Evolutionary conservation across 306 rosid species (phyloP).

Genomic region (Cicer pinnatifidum): DNA sequence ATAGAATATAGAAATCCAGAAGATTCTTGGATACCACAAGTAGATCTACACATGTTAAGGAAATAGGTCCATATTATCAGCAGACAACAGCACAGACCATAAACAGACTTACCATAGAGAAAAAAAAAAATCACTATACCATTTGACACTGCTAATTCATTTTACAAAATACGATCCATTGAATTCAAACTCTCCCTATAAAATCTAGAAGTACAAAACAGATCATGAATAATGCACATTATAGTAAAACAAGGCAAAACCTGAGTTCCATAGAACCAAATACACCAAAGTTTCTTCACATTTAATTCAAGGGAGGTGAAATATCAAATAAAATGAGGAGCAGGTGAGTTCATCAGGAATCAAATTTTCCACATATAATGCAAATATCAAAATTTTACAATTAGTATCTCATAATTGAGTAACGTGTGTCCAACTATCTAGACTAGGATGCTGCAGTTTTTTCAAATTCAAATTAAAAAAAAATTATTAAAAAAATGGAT

Average conservation of each 20-base stretch:
- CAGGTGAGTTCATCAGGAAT: slow-evolving; percentile 10
- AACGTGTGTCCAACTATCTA: slow-evolving; percentile 36
- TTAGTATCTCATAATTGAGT: slow-evolving; percentile 18
- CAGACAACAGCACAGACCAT: background rate
- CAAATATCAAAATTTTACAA: slow-evolving; percentile 13
- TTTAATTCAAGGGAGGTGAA: background rate
- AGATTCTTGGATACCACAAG: background rate
- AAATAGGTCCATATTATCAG: background rate
- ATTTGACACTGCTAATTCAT: background rate
- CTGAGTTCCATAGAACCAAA: slow-evolving; percentile 12
- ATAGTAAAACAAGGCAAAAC: slow-evolving; percentile 27
- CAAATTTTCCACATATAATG: slow-evolving; percentile 26
- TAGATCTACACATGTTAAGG: slow-evolving; percentile 44
- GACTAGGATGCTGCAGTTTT: slow-evolving; percentile 27
- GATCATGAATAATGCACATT: slow-evolving; percentile 25
- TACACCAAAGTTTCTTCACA: slow-evolving; percentile 3
- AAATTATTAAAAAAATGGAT: background rate
- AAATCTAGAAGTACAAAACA: slow-evolving; percentile 8
- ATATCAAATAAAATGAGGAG: background rate
- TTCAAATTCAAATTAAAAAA: background rate
- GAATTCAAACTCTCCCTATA: background rate
- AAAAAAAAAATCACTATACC: background rate
- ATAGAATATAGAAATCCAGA: background rate
- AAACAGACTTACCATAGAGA: background rate
- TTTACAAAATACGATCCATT: slow-evolving; percentile 36